Evolutionary conservation across 768 basidiomycete genomes (phyloP), one percentile per base, ranked within the genome.

Genomic region (Strobilomyces dryophilus): DNA sequence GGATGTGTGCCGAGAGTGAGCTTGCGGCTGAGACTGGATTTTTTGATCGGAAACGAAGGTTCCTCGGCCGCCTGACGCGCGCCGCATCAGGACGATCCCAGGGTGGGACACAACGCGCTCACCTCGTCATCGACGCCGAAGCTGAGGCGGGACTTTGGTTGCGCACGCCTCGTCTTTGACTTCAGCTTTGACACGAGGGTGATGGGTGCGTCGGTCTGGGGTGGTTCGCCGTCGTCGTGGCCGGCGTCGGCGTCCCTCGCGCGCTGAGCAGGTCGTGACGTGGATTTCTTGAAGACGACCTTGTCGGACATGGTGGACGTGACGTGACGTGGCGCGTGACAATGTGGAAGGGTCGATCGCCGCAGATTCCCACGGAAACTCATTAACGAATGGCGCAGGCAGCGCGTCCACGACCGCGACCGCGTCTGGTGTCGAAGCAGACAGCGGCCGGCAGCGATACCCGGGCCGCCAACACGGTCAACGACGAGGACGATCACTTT

Each of bases 31-130:
- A 92, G 73, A 49, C 68, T 85, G 2, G 88, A 90, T 70, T 90
- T 93, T 67, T 91, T 92, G 17, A 92, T 73, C 73, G 87, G 77
- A 66, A 93, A 92, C 0, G 78, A 73, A 53, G 89, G 84, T 8
- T 76, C 81, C 36, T 77, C 78, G 11, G 74, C 77, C 61, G 79
- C 79, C 83, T 89, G 42, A 48, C 26, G 40, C 40, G 8, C 43
- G 36, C 69, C 76, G 59, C 73, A 72, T 55, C 66, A 61, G 26
- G 37, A 8, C 15, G 51, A 53, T 34, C 41, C 7, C 20, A 2
- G 32, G 36, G 4, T 35, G 39, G 58, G 47, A 55, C 53, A 55
- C 49, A 56, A 43, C 53, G 66, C 54, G 63, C 73, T 43, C 58
- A 87, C 86, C 76, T 87, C 87, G 51, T 80, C 79, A 11, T 75